phyloP scores from a whole-genome alignment of 495 filamentous ascomycete species.

The Neurospora cerealis region DNA sequence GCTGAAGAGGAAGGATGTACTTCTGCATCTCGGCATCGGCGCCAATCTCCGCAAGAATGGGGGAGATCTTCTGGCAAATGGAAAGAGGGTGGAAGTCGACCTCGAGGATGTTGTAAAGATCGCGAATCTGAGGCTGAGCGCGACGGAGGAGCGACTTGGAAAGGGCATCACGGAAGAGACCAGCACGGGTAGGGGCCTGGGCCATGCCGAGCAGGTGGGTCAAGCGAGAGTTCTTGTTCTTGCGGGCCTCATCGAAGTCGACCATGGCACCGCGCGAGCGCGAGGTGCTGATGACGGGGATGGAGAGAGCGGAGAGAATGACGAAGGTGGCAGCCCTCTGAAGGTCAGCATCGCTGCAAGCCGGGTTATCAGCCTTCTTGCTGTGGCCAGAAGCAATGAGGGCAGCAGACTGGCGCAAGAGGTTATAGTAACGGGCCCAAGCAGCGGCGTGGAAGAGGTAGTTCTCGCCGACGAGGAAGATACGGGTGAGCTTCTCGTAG shows the following conservation, averaged over 20 bases:
- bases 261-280: slow-evolving; percentile 91
- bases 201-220: slow-evolving; percentile 93
- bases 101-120: slow-evolving; percentile 96
- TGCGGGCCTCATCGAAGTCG: slow-evolving; percentile 92
- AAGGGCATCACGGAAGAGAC: slow-evolving; percentile 88
- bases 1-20: slow-evolving; percentile 88
- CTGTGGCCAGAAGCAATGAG: slow-evolving; percentile 75
- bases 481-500: slow-evolving; percentile 96
- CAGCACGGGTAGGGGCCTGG: slow-evolving; percentile 76
- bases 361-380: slow-evolving; percentile 88
- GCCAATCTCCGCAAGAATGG: slow-evolving; percentile 88
- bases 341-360: slow-evolving; percentile 78
- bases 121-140: slow-evolving; percentile 84
- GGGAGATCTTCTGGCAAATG: slow-evolving; percentile 98
- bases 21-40: slow-evolving; percentile 93
- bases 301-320: slow-evolving; percentile 87
- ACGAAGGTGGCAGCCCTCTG: slow-evolving; percentile 83
- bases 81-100: slow-evolving; percentile 98
- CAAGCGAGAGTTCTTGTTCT: slow-evolving; percentile 96
- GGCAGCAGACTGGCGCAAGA: slow-evolving; percentile 82
- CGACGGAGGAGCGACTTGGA: slow-evolving; percentile 90
- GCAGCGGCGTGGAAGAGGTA: slow-evolving; percentile 98
- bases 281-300: slow-evolving; percentile 97
- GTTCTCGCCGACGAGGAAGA: slow-evolving; percentile 98
- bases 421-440: slow-evolving; percentile 93